Conservation (phyloP, 108 stramenopile species). For the Conticribra guillardii region DNA sequence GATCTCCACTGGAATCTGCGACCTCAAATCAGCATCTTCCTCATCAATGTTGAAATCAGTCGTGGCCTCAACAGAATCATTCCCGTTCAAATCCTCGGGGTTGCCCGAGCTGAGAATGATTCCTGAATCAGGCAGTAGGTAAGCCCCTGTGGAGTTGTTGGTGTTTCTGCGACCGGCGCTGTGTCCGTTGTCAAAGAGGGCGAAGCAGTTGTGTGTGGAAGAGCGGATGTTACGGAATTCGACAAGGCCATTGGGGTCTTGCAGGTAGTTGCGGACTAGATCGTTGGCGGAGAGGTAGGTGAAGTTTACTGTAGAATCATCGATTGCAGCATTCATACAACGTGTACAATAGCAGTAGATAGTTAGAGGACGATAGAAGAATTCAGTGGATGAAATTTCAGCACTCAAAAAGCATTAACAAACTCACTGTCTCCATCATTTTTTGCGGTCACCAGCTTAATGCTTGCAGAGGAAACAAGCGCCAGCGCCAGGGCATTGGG, state of each 20-base stretch:
- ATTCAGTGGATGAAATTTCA: too few species aligned
- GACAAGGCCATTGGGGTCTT: slow-evolving; percentile 25
- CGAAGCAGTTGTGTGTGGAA: slow-evolving; percentile 33
- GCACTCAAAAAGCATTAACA: not conserved
- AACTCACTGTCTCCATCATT: not conserved
- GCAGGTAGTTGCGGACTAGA: slow-evolving; percentile 24
- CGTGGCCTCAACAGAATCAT: slow-evolving; percentile 22
- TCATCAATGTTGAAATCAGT: slow-evolving; percentile 6
- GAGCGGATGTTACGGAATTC: slow-evolving; percentile 36
- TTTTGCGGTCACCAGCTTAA: not conserved
- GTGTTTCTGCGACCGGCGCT: slow-evolving; percentile 26
- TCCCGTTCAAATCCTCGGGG: slow-evolving; percentile 26
- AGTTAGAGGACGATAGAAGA: not conserved
- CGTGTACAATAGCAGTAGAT: not conserved
- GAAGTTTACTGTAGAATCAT: slow-evolving; percentile 13
- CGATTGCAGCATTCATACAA: not conserved
- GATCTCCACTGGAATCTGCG: not conserved
- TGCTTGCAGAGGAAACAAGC: not conserved
- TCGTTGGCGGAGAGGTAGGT: slow-evolving; percentile 13
- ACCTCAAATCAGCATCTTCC: slow-evolving; percentile 28
- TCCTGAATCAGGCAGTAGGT: slow-evolving; percentile 28
- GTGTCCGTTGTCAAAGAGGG: slow-evolving; percentile 27
- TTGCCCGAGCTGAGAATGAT: slow-evolving; percentile 32
- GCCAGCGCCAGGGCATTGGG: too few species aligned
- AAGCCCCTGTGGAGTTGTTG: slow-evolving; percentile 8